These are phyloP conservation scores for Leptographium lundbergii DNA, from an alignment of 2,329 filamentous ascomycete species.

Conservation along the genomic window DNA sequence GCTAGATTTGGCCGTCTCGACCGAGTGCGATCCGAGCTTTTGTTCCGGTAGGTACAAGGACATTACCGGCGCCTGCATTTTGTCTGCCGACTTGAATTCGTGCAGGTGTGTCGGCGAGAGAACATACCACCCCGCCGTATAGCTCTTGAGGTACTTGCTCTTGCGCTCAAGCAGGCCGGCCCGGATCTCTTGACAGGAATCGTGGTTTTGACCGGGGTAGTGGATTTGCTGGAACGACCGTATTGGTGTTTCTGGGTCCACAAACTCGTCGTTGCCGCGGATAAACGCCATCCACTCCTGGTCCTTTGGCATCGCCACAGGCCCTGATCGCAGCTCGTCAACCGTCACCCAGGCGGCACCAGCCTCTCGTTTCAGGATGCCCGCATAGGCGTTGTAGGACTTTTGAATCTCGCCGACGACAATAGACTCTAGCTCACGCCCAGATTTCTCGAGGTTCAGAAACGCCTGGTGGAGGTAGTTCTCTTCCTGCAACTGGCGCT, in stretches of 20 bases:
- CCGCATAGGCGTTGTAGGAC: conserved; percentile 86
- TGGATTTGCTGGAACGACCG: conserved; percentile 70
- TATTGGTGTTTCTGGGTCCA: conserved; percentile 71
- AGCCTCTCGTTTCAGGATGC: conserved; percentile 82
- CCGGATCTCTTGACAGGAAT: conserved; percentile 69
- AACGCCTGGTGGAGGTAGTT: conserved; percentile 96
- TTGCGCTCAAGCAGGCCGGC: conserved; percentile 90
- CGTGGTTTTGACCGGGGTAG: conserved; percentile 83
- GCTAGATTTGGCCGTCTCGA: conserved; percentile 71
- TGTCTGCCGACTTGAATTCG: conserved; percentile 98
- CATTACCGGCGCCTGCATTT: conserved; percentile 85
- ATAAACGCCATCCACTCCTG: conserved; percentile 83
- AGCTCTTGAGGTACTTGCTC: conserved; percentile 97
- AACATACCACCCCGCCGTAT: conserved; percentile 93
- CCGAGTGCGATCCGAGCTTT: conserved; percentile 85
- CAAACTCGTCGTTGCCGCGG: conserved; percentile 67
- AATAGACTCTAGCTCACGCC: conserved; percentile 88
- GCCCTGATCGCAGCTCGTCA: conserved; percentile 71
- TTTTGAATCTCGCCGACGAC: conserved; percentile 97
- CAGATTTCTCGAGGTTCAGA: conserved; percentile 85
- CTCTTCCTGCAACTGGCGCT: conserved; percentile 89
- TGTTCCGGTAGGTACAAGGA: conserved; percentile 90
- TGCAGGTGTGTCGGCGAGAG: conserved; percentile 93
- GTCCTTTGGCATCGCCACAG: conserved; percentile 87
- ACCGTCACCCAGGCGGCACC: conserved; percentile 67